Evolutionary conservation across 2,329 filamentous ascomycete species (phyloP), one percentile per base, ranked within the genome.

Genomic region (Bipolaris bicolor): DNA sequence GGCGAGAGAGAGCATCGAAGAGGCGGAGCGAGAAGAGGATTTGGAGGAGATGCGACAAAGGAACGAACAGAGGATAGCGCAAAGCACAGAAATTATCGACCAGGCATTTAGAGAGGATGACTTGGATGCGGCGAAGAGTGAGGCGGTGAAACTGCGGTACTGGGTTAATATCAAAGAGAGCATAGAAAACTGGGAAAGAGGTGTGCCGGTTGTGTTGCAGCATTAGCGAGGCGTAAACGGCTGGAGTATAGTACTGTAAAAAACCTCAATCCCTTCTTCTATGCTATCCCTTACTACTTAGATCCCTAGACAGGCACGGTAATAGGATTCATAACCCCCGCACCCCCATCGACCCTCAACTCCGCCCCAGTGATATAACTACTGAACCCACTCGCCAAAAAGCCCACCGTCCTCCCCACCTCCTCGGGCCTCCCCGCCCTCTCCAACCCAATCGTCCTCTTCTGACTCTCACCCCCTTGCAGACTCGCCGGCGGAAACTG

Each of bases 121-220:
- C 71, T 72, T 90, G 37, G 83, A 87, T 39, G 77, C 61, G 7
- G 94, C 92, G 15, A 87, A 84, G 77, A 77, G 73, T 59, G 91
- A 96, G 83, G 88, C 88, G 44, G 87, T 97, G 1, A 82, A 85
- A 75, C 77, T 97, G 79, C 82, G 92, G 75, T 98, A 97, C 80
- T 97, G 94, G 94, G 84, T 90, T 54, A 97, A 93, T 77, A 88
- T 98, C 60, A 84, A 87, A 61, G 90, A 96, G 76, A 90, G 88
- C 45, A 80, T 97, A 70, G 82, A 89, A 72, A 86, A 88, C 61
- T 97, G 94, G 93, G 92, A 97, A 81, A 86, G 82, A 68, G 93
- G 92, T 5, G 89, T 86, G 79, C 75, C 82, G 62, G 81, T 86
- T 55, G 77, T 83, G 44, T 65, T 87, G 65, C 76, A 83, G 60